A percentile compares a stretch with the other conserved stretches of the same genome.
phyloP scores from a whole-genome alignment of 2,329 filamentous ascomycete species.

The Malbranchea zuffiana region DNA sequence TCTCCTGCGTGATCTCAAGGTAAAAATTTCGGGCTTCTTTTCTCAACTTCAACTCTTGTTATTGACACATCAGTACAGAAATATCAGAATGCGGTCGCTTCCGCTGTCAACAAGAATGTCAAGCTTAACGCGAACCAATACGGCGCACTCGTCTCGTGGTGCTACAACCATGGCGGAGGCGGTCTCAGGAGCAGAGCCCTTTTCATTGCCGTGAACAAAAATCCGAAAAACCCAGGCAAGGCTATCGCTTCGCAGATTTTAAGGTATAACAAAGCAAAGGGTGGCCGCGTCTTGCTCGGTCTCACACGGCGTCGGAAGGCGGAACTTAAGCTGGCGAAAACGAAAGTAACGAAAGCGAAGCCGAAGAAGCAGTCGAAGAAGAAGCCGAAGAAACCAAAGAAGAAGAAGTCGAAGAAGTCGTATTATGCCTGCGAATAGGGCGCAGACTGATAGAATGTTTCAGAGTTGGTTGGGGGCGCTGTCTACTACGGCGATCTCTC shows the following conservation, averaged over 20 bases:
- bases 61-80: conserved; percentile 12
- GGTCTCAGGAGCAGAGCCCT: conserved; percentile 33
- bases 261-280: conserved; percentile 39
- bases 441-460: no score
- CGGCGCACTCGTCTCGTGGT: conserved; percentile 43
- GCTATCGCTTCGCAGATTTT: conserved; percentile 39
- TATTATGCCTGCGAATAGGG: no score
- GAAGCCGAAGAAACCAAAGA: no score
- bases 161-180: conserved; percentile 42
- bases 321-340: conserved; percentile 36
- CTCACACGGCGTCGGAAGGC: conserved; percentile 35
- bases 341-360: no score
- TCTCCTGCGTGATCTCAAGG: conserved; percentile 33
- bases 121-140: conserved; percentile 43
- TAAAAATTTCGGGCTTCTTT: conserved; percentile 10
- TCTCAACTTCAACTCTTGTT: background rate
- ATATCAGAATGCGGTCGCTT: conserved; percentile 33
- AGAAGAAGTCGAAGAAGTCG: no score
- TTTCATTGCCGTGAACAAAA: conserved; percentile 36
- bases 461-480: no score
- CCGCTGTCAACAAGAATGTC: conserved; percentile 26
- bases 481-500: no score
- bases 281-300: conserved; percentile 32
- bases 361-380: no score
- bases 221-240: conserved; percentile 32